phyloP scores from a whole-genome alignment of 352 stramenopile species.

The Phytophthora foliorum region DNA sequence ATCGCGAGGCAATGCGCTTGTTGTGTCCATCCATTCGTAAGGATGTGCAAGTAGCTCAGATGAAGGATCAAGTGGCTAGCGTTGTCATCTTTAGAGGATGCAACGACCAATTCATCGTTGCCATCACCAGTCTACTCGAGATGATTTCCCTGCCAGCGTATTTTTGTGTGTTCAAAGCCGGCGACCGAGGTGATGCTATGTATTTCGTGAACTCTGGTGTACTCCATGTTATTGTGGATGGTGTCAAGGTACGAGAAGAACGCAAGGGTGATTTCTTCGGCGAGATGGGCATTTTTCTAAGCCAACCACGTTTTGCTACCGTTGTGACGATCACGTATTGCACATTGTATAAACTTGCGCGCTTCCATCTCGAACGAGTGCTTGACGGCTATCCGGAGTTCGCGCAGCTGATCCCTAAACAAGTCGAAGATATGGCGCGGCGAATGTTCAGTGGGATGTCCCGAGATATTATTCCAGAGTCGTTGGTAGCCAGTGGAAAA shows the following conservation, averaged over 20 bases:
- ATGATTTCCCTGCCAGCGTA: conserved; percentile 68
- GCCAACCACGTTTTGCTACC: conserved; percentile 59
- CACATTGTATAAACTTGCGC: conserved; percentile 67
- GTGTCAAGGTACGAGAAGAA: conserved; percentile 69
- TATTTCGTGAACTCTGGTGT: conserved; percentile 77
- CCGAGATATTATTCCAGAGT: conserved; percentile 18
- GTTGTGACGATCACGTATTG: conserved; percentile 69
- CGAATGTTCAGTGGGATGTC: conserved; percentile 45
- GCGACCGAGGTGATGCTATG: conserved; percentile 72
- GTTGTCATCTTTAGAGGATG: conserved; percentile 73
- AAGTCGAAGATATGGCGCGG: conserved; percentile 57
- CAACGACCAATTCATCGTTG: conserved; percentile 71
- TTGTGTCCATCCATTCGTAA: conserved; percentile 75
- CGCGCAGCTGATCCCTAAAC: conserved; percentile 44
- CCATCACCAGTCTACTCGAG: conserved; percentile 70
- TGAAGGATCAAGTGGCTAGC: conserved; percentile 66
- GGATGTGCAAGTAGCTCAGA: conserved; percentile 67
- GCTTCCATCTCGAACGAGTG: conserved; percentile 63
- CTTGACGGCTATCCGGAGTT: conserved; percentile 69
- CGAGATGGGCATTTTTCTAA: conserved; percentile 70
- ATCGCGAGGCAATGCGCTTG: conserved; percentile 65
- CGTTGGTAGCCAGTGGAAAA: conserved; percentile 28
- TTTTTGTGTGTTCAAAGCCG: conserved; percentile 56
- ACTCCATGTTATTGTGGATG: conserved; percentile 63
- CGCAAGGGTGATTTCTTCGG: conserved; percentile 74